Evolutionary conservation across 208 protist genomes (phyloP).

Genomic region (Crithidia mellificae): DNA sequence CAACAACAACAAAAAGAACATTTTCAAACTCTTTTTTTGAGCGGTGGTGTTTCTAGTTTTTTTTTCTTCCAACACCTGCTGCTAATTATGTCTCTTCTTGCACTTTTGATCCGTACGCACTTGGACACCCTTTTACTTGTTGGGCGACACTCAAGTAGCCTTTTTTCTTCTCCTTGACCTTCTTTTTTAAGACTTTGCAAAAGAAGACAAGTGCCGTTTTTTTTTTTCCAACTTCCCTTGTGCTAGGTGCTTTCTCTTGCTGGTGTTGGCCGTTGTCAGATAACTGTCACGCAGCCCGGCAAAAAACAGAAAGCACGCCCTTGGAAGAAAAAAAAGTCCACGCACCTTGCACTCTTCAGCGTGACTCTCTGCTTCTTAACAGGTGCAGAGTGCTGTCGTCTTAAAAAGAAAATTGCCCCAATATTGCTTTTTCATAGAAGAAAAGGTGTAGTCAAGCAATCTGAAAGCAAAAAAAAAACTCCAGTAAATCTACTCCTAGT

Average conservation of each 20-base stretch:
- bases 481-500: neutral
- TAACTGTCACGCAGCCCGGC: neutral
- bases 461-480: neutral
- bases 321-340: neutral
- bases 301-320: neutral
- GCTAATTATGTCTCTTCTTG: too few species aligned
- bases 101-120: neutral
- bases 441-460: too few species aligned
- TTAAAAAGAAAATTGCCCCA: too few species aligned
- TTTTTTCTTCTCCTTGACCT: neutral
- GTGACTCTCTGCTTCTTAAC: too few species aligned
- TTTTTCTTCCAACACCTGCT: too few species aligned
- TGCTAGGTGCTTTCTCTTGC: neutral
- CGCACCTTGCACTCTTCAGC: too few species aligned
- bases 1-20: too few species aligned
- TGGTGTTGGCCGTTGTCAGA: neutral
- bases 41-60: neutral
- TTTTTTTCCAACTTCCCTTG: neutral
- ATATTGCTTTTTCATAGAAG: too few species aligned
- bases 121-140: neutral
- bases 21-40: constrained; percentile 2
- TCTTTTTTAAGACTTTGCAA: neutral
- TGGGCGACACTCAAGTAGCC: too few species aligned
- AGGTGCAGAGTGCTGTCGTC: too few species aligned
- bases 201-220: neutral